Evolutionary conservation across 805 yeast genomes (phyloP).

Genomic region (Candida xyloterini): DNA sequence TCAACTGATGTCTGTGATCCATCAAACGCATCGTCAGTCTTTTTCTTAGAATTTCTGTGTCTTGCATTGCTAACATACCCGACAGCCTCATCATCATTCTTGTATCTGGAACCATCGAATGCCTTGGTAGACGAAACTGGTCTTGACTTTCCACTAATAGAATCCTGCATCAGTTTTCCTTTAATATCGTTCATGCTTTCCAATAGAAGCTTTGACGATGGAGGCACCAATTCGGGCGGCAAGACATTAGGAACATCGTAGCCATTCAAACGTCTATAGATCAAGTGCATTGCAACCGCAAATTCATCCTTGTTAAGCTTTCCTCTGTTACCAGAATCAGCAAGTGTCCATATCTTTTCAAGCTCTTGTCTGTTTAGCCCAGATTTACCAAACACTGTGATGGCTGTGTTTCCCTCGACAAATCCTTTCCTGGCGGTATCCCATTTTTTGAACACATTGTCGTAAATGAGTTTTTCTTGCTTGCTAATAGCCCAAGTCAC

Average conservation of each 20-base stretch:
- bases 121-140: constrained; percentile 28
- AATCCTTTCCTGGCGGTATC: constrained; percentile 66
- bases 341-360: constrained; percentile 87
- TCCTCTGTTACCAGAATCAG: constrained; percentile 81
- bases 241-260: constrained; percentile 75
- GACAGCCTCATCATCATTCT: constrained; percentile 69
- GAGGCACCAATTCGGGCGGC: constrained; percentile 90
- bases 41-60: constrained; percentile 44
- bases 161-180: constrained; percentile 48
- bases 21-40: constrained; percentile 17
- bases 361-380: constrained; percentile 83
- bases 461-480: constrained; percentile 83
- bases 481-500: constrained; percentile 82
- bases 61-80: constrained; percentile 61
- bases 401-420: constrained; percentile 78
- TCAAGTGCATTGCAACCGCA: constrained; percentile 95
- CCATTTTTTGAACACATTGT: constrained; percentile 85
- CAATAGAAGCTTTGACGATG: constrained; percentile 71
- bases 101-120: constrained; percentile 56
- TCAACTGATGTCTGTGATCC: constrained; percentile 44
- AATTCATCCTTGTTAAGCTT: constrained; percentile 85
- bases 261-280: constrained; percentile 87
- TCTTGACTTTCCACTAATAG: constrained; percentile 26
- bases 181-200: constrained; percentile 71
- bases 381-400: constrained; percentile 83